Percentiles rank a stretch among this genome's conserved stretches.
Conservation (phyloP, 176 grass and related monocot genomes). For the Bonia amplexicaulis region DNA sequence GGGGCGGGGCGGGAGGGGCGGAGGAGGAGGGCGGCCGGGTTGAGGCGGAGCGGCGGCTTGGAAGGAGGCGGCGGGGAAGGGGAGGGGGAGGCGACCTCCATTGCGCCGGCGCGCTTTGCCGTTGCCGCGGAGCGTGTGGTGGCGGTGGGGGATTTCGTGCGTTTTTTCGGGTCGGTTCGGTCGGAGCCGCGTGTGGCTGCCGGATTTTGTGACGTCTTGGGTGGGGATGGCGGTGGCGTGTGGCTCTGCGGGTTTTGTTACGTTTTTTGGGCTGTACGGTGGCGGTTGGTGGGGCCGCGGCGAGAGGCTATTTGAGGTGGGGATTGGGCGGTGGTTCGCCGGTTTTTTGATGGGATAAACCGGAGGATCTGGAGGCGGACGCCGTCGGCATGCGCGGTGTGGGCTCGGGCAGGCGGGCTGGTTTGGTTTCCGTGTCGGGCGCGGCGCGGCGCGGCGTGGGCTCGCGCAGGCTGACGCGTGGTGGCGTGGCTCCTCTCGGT, state of each 20-base stretch:
- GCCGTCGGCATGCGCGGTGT: not conserved
- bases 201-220: not conserved
- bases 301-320: slow-evolving; percentile 24
- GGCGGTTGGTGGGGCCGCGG: slow-evolving; percentile 18
- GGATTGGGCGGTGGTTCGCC: slow-evolving; percentile 18
- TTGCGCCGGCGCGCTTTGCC: slow-evolving; percentile 5
- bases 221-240: slow-evolving; percentile 25
- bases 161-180: not conserved
- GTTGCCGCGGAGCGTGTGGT: not conserved
- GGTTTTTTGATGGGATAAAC: slow-evolving; percentile 17
- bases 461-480: slow-evolving; percentile 17
- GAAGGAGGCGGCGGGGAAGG: not conserved
- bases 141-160: not conserved
- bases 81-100: slow-evolving; percentile 42
- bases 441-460: not conserved
- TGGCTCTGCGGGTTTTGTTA: slow-evolving; percentile 13
- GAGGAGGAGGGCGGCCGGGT: slow-evolving; percentile 44
- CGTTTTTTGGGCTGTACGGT: not conserved
- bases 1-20: slow-evolving; percentile 19
- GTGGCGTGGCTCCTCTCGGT: not conserved
- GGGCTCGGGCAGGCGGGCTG: not conserved
- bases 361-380: slow-evolving; percentile 6
- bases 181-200: not conserved
- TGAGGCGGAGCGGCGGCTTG: slow-evolving; percentile 43
- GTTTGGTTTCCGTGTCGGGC: not conserved